phyloP scores from a whole-genome alignment of 768 basidiomycete genomes.

The Pleurotus cornucopiae region DNA sequence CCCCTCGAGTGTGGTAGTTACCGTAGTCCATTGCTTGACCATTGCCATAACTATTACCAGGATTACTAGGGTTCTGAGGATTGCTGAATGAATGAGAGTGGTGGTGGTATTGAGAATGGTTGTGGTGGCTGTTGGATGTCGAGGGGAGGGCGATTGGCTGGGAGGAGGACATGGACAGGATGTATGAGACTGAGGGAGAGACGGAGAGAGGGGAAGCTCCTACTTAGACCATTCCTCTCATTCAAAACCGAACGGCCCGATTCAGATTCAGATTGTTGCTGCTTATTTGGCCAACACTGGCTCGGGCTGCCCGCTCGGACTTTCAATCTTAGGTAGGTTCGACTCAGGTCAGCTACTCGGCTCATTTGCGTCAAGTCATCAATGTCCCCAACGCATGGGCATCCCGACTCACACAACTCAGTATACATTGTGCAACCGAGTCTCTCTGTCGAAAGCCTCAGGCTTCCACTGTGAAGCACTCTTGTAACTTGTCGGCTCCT shows the following conservation, averaged over 20 bases:
- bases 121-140: constrained; percentile 16
- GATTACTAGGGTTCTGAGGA: not conserved
- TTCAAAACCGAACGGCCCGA: constrained; percentile 1
- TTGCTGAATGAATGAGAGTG: constrained; percentile 11
- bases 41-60: not conserved
- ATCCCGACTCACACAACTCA: too few species aligned
- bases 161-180: constrained; percentile 23
- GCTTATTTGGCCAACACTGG: not conserved
- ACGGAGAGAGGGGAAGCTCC: constrained; percentile 4
- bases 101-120: constrained; percentile 19
- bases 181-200: not conserved
- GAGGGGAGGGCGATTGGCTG: constrained; percentile 46
- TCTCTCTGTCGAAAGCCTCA: not conserved
- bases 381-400: too few species aligned
- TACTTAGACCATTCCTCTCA: not conserved
- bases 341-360: not conserved
- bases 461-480: not conserved
- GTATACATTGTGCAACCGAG: too few species aligned
- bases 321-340: not conserved
- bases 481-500: too few species aligned
- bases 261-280: not conserved
- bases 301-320: not conserved
- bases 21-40: constrained; percentile 7
- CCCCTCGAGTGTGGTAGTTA: constrained; percentile 2
- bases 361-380: not conserved